Evolutionary conservation across 129 eudicot genomes (phyloP).

Genomic region (Tagetes patula): DNA sequence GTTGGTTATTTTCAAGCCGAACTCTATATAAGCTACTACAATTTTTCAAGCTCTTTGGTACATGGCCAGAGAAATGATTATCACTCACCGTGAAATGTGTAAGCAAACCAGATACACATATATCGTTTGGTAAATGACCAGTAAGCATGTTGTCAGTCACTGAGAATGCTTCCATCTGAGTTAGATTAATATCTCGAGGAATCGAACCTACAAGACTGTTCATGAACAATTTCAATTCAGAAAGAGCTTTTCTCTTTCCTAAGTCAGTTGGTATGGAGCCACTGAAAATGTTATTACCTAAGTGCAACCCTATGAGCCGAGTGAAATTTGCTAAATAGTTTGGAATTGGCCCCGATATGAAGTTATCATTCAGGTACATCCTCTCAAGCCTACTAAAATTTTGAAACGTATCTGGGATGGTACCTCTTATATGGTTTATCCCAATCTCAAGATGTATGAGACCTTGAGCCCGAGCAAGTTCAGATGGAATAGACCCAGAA

Average conservation of each 20-base stretch:
- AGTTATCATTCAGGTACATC: not conserved
- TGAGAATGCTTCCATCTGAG: not conserved
- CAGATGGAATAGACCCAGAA: slow-evolving; percentile 23
- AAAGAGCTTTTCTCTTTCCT: slow-evolving; percentile 21
- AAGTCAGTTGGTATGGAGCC: slow-evolving; percentile 27
- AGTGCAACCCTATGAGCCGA: slow-evolving; percentile 2
- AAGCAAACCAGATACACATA: slow-evolving; percentile 30
- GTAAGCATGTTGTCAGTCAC: slow-evolving; percentile 18
- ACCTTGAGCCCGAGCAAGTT: not conserved
- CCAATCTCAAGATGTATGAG: slow-evolving; percentile 13
- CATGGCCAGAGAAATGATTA: slow-evolving; percentile 33
- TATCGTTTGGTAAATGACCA: slow-evolving; percentile 31
- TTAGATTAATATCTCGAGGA: slow-evolving; percentile 30
- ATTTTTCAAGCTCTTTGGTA: slow-evolving; percentile 44
- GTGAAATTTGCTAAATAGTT: not conserved
- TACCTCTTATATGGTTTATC: not conserved
- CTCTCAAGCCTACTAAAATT: not conserved
- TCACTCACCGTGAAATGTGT: not conserved
- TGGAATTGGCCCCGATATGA: slow-evolving; percentile 20
- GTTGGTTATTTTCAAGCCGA: slow-evolving; percentile 36
- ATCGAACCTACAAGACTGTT: slow-evolving; percentile 30
- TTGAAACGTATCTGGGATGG: slow-evolving; percentile 4
- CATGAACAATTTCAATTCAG: not conserved
- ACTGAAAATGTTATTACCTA: not conserved
- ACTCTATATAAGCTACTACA: slow-evolving; percentile 31